Conservation (phyloP, 192 early-diverging fungal species). For the Coemansia sp. region DNA sequence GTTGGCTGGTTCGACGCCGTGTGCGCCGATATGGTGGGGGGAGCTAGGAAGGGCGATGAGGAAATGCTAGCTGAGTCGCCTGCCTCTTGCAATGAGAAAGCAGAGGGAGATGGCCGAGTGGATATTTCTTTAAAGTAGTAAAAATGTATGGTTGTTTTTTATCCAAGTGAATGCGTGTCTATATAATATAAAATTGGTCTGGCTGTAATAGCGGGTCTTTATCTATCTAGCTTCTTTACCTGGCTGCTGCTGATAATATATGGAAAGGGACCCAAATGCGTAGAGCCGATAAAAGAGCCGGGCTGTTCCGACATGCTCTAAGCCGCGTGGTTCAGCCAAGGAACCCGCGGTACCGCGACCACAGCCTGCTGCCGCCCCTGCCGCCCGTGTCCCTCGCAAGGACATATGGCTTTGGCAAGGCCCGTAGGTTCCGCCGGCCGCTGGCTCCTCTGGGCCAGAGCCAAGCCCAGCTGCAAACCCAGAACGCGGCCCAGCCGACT, state of each 20-base stretch:
- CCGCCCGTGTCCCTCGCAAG: conserved; percentile 21
- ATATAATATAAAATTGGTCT: too few relatives aligned
- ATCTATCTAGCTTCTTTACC: too few relatives aligned
- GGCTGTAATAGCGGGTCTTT: too few relatives aligned
- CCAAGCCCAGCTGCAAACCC: neutral
- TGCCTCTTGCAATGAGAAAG: neutral
- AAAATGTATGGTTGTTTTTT: neutral
- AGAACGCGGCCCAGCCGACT: too few relatives aligned
- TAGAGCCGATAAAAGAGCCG: neutral
- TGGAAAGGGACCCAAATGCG: neutral
- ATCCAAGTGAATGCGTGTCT: too few relatives aligned
- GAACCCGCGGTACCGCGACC: conserved; percentile 7
- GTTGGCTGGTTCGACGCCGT: neutral
- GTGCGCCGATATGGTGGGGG: neutral
- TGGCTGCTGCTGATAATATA: too few relatives aligned
- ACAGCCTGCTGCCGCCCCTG: conserved; percentile 27
- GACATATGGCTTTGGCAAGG: conserved; percentile 12
- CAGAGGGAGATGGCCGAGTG: too few relatives aligned
- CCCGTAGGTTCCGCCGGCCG: conserved; percentile 3
- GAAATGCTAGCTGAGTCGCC: neutral
- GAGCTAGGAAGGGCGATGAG: neutral
- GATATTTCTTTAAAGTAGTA: neutral
- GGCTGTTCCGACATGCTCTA: neutral
- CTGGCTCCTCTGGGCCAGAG: conserved; percentile 2
- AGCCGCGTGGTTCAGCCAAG: conserved; percentile 21